Evolutionary conservation across 2,329 filamentous ascomycete species (phyloP), one percentile per base, ranked within the genome.

Genomic region (Fusarium poae): DNA sequence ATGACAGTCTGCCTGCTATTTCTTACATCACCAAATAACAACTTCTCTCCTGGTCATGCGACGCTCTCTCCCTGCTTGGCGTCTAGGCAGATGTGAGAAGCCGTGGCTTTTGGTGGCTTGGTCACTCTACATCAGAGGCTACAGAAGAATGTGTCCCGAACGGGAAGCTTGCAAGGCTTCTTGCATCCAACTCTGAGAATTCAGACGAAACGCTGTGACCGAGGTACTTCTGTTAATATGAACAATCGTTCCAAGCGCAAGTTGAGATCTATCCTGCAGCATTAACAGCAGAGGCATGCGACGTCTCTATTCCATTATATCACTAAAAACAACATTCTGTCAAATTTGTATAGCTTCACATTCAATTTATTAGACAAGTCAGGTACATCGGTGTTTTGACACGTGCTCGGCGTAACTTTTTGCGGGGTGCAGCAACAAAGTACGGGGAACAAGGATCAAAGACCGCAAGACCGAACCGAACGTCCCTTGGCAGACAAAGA

Each of bases 371-470:
- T 21, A 21, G 6, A 15, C 34, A 23, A 40, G 18, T 16, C 45
- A 59, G 21, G 46, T 42, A 65, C 30, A 25, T 20, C 40, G 20
- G 30, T n/a, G 7, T 25, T 48, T 18, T 10, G 23, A 65, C 46
- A 65, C 61, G 29, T 65, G 35, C 29, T 62, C 29, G 29, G 23
- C 20, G 20, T 59, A n/a, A 23, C 51, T 48, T 29, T 64, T 59
- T 62, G 62, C n/a, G 61, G 62, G 62, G 62, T 66, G 49, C 62
- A 66, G 62, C n/a, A 49, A 44, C 11, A 60, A 51, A 35, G 48
- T 23, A 48, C 62, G 34, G 61, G 62, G 62, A 39, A 40, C 62
- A 44, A 43, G 62, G 61, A 40, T 58, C 23, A 25, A 30, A 35
- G 20, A 29, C 48, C 29, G 21, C 30, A 30, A 60, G 42, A 46